Percentiles rank a stretch among this genome's conserved stretches.
These are phyloP conservation scores for Claviceps arundinis DNA, from an alignment of 2,329 filamentous ascomycete genomes.

Conservation along the genomic window DNA sequence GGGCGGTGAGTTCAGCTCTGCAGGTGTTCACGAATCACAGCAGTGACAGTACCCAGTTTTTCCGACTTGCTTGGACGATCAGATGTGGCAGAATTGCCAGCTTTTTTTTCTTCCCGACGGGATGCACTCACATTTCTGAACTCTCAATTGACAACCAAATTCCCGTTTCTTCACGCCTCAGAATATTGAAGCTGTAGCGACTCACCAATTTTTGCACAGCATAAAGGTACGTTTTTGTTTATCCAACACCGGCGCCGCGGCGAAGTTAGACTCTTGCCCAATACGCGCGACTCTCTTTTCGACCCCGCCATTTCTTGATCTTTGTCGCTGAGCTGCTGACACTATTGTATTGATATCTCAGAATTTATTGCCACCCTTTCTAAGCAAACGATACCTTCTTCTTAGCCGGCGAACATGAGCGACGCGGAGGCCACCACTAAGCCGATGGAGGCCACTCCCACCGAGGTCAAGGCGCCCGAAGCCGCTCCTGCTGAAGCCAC, in stretches of 20 bases:
- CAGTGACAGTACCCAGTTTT: not conserved
- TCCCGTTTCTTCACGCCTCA: not conserved
- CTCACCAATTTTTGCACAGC: not conserved
- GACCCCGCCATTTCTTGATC: not conserved
- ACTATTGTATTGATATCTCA: not conserved
- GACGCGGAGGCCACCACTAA: slow-evolving; percentile 13
- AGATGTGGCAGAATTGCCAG: slow-evolving; percentile 5
- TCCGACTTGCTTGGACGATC: not conserved
- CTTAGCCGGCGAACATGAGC: slow-evolving; percentile 5
- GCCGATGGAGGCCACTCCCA: slow-evolving; percentile 14
- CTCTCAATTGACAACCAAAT: not conserved
- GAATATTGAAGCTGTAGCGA: not conserved
- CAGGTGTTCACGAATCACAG: no score
- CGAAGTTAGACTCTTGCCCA: slow-evolving; percentile 1
- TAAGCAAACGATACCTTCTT: not conserved
- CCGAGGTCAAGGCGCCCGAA: slow-evolving; percentile 10
- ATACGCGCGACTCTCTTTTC: not conserved
- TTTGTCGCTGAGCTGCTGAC: not conserved
- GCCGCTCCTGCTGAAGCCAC: slow-evolving; percentile 13
- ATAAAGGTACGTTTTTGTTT: not conserved
- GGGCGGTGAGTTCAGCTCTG: slow-evolving; percentile 5
- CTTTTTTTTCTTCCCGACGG: slow-evolving; percentile 1
- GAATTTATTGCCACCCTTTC: not conserved
- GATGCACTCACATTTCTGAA: not conserved
- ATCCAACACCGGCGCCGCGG: not conserved